Evolutionary conservation across 306 rosid genomes (phyloP), one percentile per base, ranked within the genome.

Genomic region (Luffa acutangula): DNA sequence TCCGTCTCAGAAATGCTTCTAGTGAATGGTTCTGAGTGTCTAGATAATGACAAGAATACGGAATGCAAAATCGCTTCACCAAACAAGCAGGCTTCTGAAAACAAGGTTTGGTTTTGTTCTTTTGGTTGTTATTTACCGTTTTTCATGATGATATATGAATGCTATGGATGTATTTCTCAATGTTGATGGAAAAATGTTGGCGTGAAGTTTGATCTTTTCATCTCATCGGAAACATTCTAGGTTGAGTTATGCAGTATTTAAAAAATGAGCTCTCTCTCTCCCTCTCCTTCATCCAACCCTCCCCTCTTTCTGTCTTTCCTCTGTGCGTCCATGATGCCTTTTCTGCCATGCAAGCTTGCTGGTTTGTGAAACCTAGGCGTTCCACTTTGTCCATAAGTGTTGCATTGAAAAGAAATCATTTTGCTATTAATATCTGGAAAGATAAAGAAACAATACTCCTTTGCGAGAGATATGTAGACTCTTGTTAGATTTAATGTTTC

Each of bases 1-100:
- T 91, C 91, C 18, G 97, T 91, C 36, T 88, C 90, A 0, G 97
- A 92, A 37, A 72, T 89, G 89, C 79, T 93, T 57, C 62, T 17
- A 3, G 58, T 43, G 42, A 85, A 74, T 3, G 85, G 81, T 25
- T 54, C 78, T 4, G 82, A 79, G 6, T 67, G 80, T 58, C 78
- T 82, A 41, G 85, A 75, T 62, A 57, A 49, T 60, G 89, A 78
- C 2, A 58, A 59, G 77, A 78, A 39, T 60, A 37, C n/a, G 3
- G 42, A 15, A 41, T 42, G 34, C 62, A 4, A 4, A 6, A 81
- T 4, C 57, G 65, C 56, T 70, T 82, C 86, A 4, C 78, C 80
- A 15, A 62, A 73, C 21, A 82, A 69, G 73, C 51, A 76, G 54
- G 58, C 63, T 20, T 70, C 49, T 52, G 37, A 71, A 21, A 76